Evolutionary conservation across 768 basidiomycete species (phyloP).

Genomic region (Pleurotus djamor): DNA sequence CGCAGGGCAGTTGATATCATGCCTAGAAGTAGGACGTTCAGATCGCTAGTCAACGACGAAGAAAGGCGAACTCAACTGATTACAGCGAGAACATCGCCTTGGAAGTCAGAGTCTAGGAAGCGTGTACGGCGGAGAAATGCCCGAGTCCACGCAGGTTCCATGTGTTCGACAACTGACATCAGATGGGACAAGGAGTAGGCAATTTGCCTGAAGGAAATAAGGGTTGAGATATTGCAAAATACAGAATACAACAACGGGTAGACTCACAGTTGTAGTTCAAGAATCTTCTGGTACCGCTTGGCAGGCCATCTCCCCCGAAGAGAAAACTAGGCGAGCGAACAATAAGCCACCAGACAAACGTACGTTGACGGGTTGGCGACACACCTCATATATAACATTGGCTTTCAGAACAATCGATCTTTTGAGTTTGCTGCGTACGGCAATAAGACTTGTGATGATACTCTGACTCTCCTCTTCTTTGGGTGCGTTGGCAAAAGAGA

Average conservation of each 20-base stretch:
- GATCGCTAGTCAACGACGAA: neutral
- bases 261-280: constrained; percentile 66
- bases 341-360: neutral
- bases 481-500: constrained; percentile 64
- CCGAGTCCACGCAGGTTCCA: constrained; percentile 75
- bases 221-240: constrained; percentile 2
- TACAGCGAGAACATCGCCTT: constrained; percentile 83
- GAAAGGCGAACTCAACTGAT: constrained; percentile 47
- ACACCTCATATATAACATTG: constrained; percentile 69
- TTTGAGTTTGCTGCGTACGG: constrained; percentile 71
- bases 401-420: constrained; percentile 52
- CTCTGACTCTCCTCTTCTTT: constrained; percentile 46
- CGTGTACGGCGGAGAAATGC: constrained; percentile 76
- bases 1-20: constrained; percentile 78
- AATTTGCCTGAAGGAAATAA: constrained; percentile 51
- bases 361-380: constrained; percentile 6
- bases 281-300: constrained; percentile 68
- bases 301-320: constrained; percentile 78
- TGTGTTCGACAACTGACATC: constrained; percentile 65
- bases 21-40: constrained; percentile 32
- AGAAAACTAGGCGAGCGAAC: constrained; percentile 51
- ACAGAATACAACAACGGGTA: neutral
- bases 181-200: constrained; percentile 70
- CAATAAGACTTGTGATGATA: constrained; percentile 66
- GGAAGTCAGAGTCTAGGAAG: constrained; percentile 75